Evolutionary conservation across 2,329 filamentous ascomycete species (phyloP).

Genomic region (Neofusicoccum umdonicola): DNA sequence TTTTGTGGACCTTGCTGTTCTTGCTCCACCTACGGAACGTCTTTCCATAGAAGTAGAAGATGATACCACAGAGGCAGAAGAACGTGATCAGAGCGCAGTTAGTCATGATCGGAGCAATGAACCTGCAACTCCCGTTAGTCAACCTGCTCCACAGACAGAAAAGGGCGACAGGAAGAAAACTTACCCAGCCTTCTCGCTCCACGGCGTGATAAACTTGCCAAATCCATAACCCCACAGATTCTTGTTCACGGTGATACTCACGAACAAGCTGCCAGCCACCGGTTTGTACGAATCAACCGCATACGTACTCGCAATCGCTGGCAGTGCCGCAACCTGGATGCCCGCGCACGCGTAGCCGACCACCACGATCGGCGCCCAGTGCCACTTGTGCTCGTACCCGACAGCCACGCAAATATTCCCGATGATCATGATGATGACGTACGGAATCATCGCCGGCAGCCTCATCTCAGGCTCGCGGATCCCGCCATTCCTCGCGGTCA

Average conservation of each 20-base stretch:
- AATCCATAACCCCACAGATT: conserved; percentile 64
- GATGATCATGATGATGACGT: conserved; percentile 55
- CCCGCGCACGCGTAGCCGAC: conserved; percentile 57
- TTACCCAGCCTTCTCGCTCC: conserved; percentile 49
- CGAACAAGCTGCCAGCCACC: conserved; percentile 59
- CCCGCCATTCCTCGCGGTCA: conserved; percentile 53
- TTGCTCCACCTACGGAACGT: conserved; percentile 56
- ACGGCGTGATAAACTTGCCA: conserved; percentile 54
- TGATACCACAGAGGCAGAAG: conserved; percentile 54
- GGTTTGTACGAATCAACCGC: conserved; percentile 65
- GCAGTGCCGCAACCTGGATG: conserved; percentile 60
- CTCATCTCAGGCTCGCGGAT: conserved; percentile 61
- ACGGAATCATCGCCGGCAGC: conserved; percentile 56
- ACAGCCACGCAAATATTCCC: conserved; percentile 57
- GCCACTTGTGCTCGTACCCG: conserved; percentile 54
- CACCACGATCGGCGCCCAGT: conserved; percentile 57
- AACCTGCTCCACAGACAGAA: neutral
- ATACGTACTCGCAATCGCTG: conserved; percentile 58
- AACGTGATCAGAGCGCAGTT: conserved; percentile 55
- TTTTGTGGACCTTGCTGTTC: conserved; percentile 55
- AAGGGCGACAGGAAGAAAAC: neutral
- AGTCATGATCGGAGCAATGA: conserved; percentile 59
- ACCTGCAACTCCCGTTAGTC: conserved; percentile 17
- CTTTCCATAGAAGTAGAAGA: conserved; percentile 61
- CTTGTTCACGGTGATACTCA: conserved; percentile 62